phyloP scores from a whole-genome alignment of 306 rosid species.

The Acmispon strigosus region DNA sequence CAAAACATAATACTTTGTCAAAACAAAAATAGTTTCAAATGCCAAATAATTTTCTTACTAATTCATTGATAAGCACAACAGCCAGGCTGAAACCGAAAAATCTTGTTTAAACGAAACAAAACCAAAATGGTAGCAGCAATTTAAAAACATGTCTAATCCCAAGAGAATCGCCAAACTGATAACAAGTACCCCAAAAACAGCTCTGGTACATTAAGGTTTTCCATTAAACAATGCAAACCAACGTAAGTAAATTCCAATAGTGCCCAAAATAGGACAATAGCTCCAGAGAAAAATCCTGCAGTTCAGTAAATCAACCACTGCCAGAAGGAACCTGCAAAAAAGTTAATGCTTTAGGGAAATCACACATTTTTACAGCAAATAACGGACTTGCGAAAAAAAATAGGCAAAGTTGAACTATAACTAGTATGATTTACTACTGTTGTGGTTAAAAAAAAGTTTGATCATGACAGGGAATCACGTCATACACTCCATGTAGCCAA shows the following conservation, averaged over 20 bases:
- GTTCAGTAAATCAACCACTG: constrained; percentile 34
- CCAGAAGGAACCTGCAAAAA: constrained; percentile 60
- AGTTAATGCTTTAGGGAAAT: not conserved
- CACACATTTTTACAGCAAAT: not conserved
- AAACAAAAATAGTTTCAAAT: not conserved
- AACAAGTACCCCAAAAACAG: not conserved
- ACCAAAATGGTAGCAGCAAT: not conserved
- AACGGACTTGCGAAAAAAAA: too few species aligned
- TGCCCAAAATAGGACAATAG: not conserved
- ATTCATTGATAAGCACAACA: not conserved
- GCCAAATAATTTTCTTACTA: not conserved
- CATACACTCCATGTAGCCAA: too few species aligned
- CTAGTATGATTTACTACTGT: too few species aligned
- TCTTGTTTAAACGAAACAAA: constrained; percentile 3
- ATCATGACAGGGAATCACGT: not conserved
- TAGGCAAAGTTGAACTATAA: too few species aligned
- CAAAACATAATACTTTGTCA: not conserved
- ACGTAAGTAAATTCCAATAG: not conserved
- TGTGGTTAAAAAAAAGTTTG: not conserved
- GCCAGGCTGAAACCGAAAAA: not conserved
- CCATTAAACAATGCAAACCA: constrained; percentile 18
- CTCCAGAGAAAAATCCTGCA: not conserved
- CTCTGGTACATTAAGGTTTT: constrained; percentile 9
- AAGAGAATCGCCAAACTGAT: constrained; percentile 11
- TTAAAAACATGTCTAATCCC: not conserved